phyloP scores from a whole-genome alignment of 2,329 filamentous ascomycete species.

The Calonectria multiphialidica region DNA sequence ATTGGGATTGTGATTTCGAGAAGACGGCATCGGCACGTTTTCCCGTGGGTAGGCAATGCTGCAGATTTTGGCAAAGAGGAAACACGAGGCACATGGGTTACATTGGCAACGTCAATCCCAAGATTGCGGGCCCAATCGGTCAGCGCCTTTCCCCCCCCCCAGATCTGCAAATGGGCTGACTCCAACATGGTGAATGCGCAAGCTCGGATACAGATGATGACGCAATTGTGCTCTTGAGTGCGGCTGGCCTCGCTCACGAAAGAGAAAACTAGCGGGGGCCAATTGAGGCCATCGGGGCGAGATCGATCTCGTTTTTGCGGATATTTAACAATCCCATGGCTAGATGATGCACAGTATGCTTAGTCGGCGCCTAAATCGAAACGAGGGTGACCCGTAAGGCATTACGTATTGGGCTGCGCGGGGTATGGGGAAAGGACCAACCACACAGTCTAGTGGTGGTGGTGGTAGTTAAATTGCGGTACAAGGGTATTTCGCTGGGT shows the following conservation, averaged over 20 bases:
- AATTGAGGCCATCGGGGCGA: neutral
- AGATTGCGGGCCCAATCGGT: neutral
- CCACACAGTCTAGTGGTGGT: slow-evolving; percentile 7
- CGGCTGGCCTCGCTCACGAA: neutral
- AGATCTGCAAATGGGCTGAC: neutral
- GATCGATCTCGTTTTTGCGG: slow-evolving; percentile 7
- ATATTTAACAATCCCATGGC: neutral
- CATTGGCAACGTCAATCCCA: slow-evolving; percentile 10
- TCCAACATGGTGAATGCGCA: neutral
- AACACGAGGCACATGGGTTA: slow-evolving; percentile 3
- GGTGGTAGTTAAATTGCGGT: slow-evolving; percentile 12
- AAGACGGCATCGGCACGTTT: neutral
- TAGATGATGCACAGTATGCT: neutral
- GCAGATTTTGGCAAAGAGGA: neutral
- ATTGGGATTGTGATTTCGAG: neutral
- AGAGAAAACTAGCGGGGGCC: neutral
- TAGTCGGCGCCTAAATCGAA: neutral
- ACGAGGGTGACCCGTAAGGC: neutral
- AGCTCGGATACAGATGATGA: neutral
- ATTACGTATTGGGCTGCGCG: slow-evolving; percentile 16
- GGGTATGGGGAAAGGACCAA: slow-evolving; percentile 29
- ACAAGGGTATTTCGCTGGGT: neutral
- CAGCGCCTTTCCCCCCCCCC: neutral
- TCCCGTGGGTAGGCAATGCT: neutral
- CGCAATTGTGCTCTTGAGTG: neutral